Conservation (phyloP, 306 rosid genomes). For the Oxytropis ochrocephala region DNA sequence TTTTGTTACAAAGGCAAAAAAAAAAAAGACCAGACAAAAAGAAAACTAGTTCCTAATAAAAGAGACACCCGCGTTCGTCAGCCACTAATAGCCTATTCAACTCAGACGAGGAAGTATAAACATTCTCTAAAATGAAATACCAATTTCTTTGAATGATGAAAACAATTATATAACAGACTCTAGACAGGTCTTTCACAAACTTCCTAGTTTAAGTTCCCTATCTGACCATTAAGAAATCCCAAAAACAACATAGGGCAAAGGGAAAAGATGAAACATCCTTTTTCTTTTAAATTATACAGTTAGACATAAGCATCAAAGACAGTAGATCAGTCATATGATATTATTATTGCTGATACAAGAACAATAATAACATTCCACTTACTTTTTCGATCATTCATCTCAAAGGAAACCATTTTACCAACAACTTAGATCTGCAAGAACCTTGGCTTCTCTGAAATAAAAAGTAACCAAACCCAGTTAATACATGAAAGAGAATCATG, state of each 20-base stretch:
- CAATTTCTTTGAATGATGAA: background rate
- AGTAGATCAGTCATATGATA: background rate
- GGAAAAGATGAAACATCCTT: background rate
- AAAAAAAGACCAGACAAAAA: too few species aligned
- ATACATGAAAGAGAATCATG: constrained; percentile 10
- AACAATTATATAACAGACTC: background rate
- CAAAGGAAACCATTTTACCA: constrained; percentile 72
- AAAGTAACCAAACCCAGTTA: constrained; percentile 6
- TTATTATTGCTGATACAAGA: background rate
- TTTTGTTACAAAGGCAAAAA: too few species aligned
- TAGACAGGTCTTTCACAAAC: background rate
- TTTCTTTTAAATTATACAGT: background rate
- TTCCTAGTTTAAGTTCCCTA: too few species aligned
- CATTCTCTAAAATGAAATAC: background rate
- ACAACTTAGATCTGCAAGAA: constrained; percentile 17
- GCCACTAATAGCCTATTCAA: too few species aligned
- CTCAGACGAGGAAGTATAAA: too few species aligned
- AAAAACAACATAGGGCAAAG: background rate
- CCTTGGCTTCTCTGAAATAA: constrained; percentile 37
- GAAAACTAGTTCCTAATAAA: too few species aligned
- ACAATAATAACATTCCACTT: constrained; percentile 24
- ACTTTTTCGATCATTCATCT: constrained; percentile 97
- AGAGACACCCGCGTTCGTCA: too few species aligned
- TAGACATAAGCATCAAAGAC: background rate
- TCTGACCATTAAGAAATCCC: too few species aligned